Evolutionary conservation across 1,139 yeast species (phyloP).

Genomic region (Maudiozyma humilis): DNA sequence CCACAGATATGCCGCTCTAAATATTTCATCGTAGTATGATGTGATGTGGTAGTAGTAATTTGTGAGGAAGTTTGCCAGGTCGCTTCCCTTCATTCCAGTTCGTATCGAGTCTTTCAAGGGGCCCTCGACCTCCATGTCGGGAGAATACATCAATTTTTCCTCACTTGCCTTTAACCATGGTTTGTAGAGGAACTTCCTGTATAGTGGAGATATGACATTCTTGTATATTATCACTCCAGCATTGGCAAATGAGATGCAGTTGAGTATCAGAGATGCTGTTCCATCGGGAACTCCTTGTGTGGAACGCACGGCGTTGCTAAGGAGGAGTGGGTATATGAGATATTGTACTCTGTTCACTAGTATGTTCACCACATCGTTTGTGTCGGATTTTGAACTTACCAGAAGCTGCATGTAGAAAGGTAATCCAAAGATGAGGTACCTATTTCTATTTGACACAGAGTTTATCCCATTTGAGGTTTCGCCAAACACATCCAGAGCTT

Average conservation of each 20-base stretch:
- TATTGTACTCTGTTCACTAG: too few species aligned
- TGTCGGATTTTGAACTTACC: background rate
- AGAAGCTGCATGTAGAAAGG: constrained; percentile 9
- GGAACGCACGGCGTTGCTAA: constrained; percentile 2
- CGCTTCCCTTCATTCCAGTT: background rate
- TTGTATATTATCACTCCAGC: constrained; percentile 1
- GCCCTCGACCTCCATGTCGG: too few species aligned
- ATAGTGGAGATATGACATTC: background rate
- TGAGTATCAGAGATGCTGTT: background rate
- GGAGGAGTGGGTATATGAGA: constrained; percentile 7
- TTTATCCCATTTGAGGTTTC: constrained; percentile 12
- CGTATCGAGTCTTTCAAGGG: too few species aligned
- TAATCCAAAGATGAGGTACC: constrained; percentile 11
- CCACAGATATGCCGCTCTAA: constrained; percentile 4
- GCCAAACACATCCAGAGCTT: constrained; percentile 16
- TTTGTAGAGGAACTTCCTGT: background rate
- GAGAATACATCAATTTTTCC: too few species aligned
- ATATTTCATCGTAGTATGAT: constrained; percentile 2
- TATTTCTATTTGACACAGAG: constrained; percentile 17
- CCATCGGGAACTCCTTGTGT: background rate
- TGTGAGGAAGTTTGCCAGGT: background rate
- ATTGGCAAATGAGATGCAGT: constrained; percentile 3
- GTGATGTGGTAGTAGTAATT: background rate
- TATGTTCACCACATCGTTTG: too few species aligned
- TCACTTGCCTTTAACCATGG: background rate